Percentiles rank a stretch among this genome's conserved stretches.
Evolutionary conservation across 2,329 filamentous ascomycete species (phyloP).

Genomic region (Podosphaera xanthii): DNA sequence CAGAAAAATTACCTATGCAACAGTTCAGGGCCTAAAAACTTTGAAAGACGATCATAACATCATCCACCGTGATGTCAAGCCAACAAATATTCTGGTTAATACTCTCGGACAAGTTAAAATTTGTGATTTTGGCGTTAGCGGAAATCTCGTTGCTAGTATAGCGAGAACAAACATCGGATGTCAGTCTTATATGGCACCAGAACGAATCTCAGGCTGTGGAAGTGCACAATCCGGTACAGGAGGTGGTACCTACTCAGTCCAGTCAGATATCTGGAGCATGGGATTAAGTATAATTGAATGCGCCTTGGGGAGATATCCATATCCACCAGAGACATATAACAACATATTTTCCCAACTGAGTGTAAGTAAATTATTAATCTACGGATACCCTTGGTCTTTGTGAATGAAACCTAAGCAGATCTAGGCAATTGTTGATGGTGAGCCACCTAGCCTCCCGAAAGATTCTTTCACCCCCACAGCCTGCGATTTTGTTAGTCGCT

Average conservation of each 20-base stretch:
- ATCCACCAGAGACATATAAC: constrained; percentile 89
- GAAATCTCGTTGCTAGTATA: constrained; percentile 90
- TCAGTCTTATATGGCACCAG: constrained; percentile 97
- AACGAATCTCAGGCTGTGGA: constrained; percentile 74
- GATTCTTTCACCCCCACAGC: constrained; percentile 59
- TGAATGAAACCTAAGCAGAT: too few species aligned
- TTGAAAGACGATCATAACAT: constrained; percentile 98
- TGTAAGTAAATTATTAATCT: constrained; percentile 34
- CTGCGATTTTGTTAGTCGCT: constrained; percentile 68
- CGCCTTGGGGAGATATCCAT: constrained; percentile 81
- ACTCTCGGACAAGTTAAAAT: constrained; percentile 84
- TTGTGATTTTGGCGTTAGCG: constrained; percentile 93
- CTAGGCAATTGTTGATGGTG: constrained; percentile 91
- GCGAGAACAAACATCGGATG: constrained; percentile 98
- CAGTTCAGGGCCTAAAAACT: constrained; percentile 73
- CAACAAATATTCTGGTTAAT: constrained; percentile 93
- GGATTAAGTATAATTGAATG: constrained; percentile 91
- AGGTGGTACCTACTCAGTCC: constrained; percentile 84
- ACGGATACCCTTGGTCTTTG: too few species aligned
- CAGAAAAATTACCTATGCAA: constrained; percentile 73
- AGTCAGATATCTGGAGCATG: constrained; percentile 94
- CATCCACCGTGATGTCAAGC: constrained; percentile 95
- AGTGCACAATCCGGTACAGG: constrained; percentile 46
- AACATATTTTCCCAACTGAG: constrained; percentile 96
- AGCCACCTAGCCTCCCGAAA: constrained; percentile 68